These are phyloP conservation scores for Marchantia polymorpha DNA, from an alignment of 225 moss, liverwort and hornwort genomes.

Conservation along the genomic window DNA sequence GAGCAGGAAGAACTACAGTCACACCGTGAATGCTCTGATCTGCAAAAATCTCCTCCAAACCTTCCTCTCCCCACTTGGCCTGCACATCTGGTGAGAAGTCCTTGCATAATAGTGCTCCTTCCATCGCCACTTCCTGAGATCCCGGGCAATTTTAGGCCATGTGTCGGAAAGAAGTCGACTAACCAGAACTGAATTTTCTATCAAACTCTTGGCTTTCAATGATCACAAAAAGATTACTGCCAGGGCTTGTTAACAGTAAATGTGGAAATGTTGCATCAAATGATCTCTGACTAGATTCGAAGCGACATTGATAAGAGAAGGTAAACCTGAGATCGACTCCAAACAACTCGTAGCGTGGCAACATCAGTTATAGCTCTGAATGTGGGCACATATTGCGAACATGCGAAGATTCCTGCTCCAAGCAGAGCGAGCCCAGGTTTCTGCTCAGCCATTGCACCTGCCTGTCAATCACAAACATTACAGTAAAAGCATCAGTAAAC, in stretches of 20 bases:
- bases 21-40: conserved; percentile 79
- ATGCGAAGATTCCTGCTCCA: conserved; percentile 83
- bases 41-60: conserved; percentile 66
- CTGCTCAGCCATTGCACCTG: conserved; percentile 30
- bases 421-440: conserved; percentile 79
- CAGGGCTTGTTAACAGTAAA: not conserved
- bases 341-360: conserved; percentile 65
- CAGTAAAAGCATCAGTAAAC: not conserved
- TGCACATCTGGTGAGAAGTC: conserved; percentile 62
- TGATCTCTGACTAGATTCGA: not conserved
- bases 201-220: not conserved
- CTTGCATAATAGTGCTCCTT: conserved; percentile 51
- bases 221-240: not conserved
- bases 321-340: conserved; percentile 94
- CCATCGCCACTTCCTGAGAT: conserved; percentile 63
- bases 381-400: conserved; percentile 70
- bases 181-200: not conserved
- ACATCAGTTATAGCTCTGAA: conserved; percentile 59
- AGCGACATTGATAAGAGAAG: not conserved
- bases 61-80: conserved; percentile 85
- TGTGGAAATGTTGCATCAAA: not conserved
- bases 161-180: not conserved
- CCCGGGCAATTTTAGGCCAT: not conserved
- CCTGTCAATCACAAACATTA: not conserved
- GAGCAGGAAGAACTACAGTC: conserved; percentile 83